phyloP scores from a whole-genome alignment of 169 alveolate species.

The Plasmodium inui region DNA sequence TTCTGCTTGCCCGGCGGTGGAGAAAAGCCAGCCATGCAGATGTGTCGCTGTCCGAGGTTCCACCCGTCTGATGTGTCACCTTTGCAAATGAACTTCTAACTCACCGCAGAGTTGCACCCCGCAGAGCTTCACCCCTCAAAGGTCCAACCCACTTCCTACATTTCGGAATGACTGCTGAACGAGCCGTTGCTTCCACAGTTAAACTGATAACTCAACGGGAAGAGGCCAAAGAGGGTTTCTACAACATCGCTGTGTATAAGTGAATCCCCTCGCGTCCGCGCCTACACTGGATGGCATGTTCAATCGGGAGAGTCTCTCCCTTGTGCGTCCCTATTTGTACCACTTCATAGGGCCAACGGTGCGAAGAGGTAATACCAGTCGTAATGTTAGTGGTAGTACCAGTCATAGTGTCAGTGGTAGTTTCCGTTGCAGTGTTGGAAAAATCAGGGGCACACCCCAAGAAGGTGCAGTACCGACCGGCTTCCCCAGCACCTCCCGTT shows the following conservation, averaged over 20 bases:
- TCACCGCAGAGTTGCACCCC: neutral
- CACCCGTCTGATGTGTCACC: neutral
- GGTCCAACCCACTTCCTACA: neutral
- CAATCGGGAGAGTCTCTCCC: neutral
- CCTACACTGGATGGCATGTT: neutral
- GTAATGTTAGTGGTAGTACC: too few relatives aligned
- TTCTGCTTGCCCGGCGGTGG: neutral
- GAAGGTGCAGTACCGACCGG: neutral
- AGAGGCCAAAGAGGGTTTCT: neutral
- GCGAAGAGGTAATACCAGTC: neutral
- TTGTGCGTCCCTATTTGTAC: neutral
- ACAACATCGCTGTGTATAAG: neutral
- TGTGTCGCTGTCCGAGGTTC: too few relatives aligned
- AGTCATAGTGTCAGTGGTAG: too few relatives aligned
- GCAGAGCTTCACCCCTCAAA: neutral
- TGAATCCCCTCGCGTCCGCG: neutral
- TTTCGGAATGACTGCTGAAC: neutral
- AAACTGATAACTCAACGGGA: neutral
- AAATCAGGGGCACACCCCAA: neutral
- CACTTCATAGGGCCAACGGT: neutral
- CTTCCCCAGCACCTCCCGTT: neutral
- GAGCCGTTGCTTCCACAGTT: neutral
- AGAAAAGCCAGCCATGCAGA: neutral
- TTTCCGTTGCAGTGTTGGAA: neutral
- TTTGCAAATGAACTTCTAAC: neutral